phyloP scores from a whole-genome alignment of 805 yeast genomes.

The Starmerella lactis-condensi region DNA sequence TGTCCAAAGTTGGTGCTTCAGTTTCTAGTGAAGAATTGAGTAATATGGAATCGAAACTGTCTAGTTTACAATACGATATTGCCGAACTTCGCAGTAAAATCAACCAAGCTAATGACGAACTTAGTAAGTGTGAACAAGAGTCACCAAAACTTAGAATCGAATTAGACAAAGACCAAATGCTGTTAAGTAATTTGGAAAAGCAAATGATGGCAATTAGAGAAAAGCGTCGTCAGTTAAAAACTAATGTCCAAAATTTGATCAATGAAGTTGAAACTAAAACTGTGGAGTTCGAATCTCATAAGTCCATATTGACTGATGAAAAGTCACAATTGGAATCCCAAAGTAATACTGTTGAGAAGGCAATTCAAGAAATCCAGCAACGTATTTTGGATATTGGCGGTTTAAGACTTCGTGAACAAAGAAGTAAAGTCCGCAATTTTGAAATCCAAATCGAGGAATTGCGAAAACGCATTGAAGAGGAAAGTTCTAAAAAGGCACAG shows the following conservation, averaged over 20 bases:
- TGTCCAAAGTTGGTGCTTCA: conserved; percentile 25
- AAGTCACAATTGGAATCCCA: conserved; percentile 30
- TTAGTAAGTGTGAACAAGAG: conserved; percentile 31
- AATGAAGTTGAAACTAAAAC: conserved; percentile 18
- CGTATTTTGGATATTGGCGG: conserved; percentile 87
- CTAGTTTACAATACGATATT: conserved; percentile 7
- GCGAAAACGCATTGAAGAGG: neutral
- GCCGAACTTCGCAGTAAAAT: conserved; percentile 5
- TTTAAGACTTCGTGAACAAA: conserved; percentile 49
- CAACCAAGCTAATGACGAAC: conserved; percentile 38
- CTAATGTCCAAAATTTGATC: conserved; percentile 55
- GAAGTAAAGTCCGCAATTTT: conserved; percentile 29
- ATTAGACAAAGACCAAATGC: conserved; percentile 36
- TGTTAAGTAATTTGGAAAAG: conserved; percentile 33
- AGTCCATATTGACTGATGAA: conserved; percentile 27
- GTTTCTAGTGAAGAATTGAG: conserved; percentile 11
- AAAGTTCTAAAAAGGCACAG: neutral
- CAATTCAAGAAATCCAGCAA: conserved; percentile 47
- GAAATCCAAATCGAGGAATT: conserved; percentile 24
- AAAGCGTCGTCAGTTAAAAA: conserved; percentile 38
- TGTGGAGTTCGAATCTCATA: conserved; percentile 35
- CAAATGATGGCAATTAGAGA: conserved; percentile 4
- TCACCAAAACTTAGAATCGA: conserved; percentile 42
- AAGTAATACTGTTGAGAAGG: conserved; percentile 36
- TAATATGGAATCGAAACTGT: conserved; percentile 9